Evolutionary conservation across 2,329 filamentous ascomycete species (phyloP).

Genomic region (Davidsoniella neocaledoniae): DNA sequence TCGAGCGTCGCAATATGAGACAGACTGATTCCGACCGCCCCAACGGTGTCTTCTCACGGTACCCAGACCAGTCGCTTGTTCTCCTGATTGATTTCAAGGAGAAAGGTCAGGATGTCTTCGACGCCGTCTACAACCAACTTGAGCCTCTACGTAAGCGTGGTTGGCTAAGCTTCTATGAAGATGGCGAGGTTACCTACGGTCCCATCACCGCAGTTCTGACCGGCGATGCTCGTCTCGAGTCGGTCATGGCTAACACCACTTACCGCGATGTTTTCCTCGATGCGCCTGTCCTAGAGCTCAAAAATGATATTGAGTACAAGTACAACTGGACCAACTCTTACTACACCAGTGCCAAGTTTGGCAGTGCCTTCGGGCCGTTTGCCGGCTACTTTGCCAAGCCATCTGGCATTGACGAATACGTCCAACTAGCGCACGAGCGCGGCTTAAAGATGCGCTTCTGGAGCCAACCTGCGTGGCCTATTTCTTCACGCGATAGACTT

Average conservation of each 20-base stretch:
- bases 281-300: constrained; percentile 36
- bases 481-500: constrained; percentile 34
- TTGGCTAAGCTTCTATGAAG: constrained; percentile 38
- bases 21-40: constrained; percentile 22
- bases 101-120: constrained; percentile 32
- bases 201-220: constrained; percentile 54
- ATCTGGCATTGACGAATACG: constrained; percentile 26
- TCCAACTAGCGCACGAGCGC: constrained; percentile 28
- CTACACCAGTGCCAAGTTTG: constrained; percentile 47
- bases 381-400: constrained; percentile 32
- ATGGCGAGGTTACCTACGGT: constrained; percentile 31
- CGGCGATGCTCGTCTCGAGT: constrained; percentile 43
- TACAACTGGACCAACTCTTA: constrained; percentile 43
- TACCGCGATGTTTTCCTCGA: constrained; percentile 50
- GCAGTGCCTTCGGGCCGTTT: constrained; percentile 33
- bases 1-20: constrained; percentile 32
- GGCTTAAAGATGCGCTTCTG: constrained; percentile 44
- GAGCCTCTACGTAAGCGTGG: constrained; percentile 39
- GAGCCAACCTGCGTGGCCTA: constrained; percentile 41
- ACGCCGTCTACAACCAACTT: constrained; percentile 28
- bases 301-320: constrained; percentile 12
- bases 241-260: constrained; percentile 33
- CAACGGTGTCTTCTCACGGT: constrained; percentile 37
- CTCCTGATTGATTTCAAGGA: constrained; percentile 58
- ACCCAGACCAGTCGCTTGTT: constrained; percentile 36